These are phyloP conservation scores for Alternaria longipes DNA, from an alignment of 2,329 filamentous ascomycete genomes.

Conservation along the genomic window DNA sequence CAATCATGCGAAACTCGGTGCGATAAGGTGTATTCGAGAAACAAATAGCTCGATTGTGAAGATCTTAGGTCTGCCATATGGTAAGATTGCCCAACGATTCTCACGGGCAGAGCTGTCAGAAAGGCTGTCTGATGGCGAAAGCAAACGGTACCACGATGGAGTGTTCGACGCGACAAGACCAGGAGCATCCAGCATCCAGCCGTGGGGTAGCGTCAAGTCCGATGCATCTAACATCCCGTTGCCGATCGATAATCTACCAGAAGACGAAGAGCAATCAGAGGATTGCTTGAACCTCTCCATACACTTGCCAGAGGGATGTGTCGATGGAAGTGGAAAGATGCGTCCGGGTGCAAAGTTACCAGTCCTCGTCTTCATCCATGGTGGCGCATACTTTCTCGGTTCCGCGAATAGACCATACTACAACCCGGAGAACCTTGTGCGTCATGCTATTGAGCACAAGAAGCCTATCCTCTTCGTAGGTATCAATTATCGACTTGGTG, in stretches of 20 bases:
- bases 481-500: slow-evolving; percentile 38
- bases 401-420: slow-evolving; percentile 63
- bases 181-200: slow-evolving; percentile 25
- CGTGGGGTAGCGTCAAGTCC: slow-evolving; percentile 25
- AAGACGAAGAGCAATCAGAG: slow-evolving; percentile 26
- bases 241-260: slow-evolving; percentile 23
- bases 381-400: slow-evolving; percentile 60
- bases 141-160: slow-evolving; percentile 1
- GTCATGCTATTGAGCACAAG: slow-evolving; percentile 11
- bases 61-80: slow-evolving; percentile 23
- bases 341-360: slow-evolving; percentile 49
- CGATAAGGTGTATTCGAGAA: slow-evolving; percentile 19
- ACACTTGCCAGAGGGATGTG: slow-evolving; percentile 50
- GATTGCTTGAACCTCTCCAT: slow-evolving; percentile 59
- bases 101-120: slow-evolving; percentile 19
- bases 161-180: slow-evolving; percentile 25
- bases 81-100: slow-evolving; percentile 22
- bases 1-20: slow-evolving; percentile 18
- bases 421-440: slow-evolving; percentile 46
- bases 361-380: slow-evolving; percentile 63
- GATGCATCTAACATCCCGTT: slow-evolving; percentile 29
- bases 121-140: neutral
- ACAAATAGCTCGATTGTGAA: slow-evolving; percentile 10
- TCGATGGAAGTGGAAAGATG: slow-evolving; percentile 40
- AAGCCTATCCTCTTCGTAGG: slow-evolving; percentile 19